A percentile compares a stretch with the other conserved stretches of the same genome.
Conservation (phyloP, 495 filamentous ascomycete genomes). For the Penicillium angulare region DNA sequence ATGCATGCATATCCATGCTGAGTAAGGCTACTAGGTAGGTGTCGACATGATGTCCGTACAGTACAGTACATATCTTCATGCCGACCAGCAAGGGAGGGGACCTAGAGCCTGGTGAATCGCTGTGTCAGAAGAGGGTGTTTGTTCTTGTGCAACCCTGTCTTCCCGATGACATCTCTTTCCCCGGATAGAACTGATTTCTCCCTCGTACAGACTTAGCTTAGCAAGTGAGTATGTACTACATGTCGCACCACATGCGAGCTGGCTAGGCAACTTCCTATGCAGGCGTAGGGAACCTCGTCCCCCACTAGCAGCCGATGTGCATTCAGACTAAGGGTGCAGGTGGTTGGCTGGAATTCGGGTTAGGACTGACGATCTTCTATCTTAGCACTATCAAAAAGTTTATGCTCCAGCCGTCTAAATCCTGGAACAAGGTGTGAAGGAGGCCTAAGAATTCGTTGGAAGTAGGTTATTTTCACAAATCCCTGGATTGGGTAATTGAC, state of each 20-base stretch:
- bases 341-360: neutral
- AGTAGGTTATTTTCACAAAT: no score
- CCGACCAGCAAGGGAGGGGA: slow-evolving; percentile 3
- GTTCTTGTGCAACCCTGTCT: slow-evolving; percentile 1
- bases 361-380: neutral
- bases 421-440: no score
- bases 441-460: no score
- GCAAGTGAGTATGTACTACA: no score
- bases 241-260: neutral
- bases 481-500: no score
- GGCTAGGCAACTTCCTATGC: neutral
- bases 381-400: neutral
- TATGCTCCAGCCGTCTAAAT: neutral
- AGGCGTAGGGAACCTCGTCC: neutral
- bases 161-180: neutral
- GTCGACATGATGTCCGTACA: no score
- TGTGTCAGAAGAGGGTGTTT: slow-evolving; percentile 1
- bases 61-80: no score
- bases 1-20: slow-evolving; percentile 7
- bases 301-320: neutral
- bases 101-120: neutral
- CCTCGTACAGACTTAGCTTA: no score
- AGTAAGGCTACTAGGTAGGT: slow-evolving; percentile 4
- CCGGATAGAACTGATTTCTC: neutral
- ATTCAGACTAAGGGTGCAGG: neutral